Evolutionary conservation across 768 basidiomycete species (phyloP), one percentile per base, ranked within the genome.

Genomic region (Pleurotus pulmonarius): DNA sequence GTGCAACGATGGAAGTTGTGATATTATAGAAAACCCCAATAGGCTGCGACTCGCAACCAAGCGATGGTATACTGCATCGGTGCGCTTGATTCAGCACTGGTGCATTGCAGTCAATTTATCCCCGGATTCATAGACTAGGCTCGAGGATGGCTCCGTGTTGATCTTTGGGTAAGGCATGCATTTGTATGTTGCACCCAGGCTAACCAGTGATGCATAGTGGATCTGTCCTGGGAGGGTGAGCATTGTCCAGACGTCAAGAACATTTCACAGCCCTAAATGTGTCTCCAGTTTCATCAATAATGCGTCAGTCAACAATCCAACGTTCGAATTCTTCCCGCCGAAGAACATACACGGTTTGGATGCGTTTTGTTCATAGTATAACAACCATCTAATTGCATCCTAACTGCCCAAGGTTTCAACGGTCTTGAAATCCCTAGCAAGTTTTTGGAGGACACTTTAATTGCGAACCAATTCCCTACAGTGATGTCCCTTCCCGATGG

Each of bases 201-300:
- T 29, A 4, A 29, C 26, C 16, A 20, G 6, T 18, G 11, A 7
- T 11, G 15, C 3, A 11, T 22, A 55, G 41, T 11, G 59, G 62
- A 3, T 58, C 59, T 45, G 51, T 60, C 6, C 9, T 47, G 25
- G 57, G 56, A 45, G 59, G 56, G 61, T 63, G 24, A 11, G 15
- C 15, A 43, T 5, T 13, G 1, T 34, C 16, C 16, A 47, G 44
- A 3, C 18, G 25, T 46, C 18, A 18, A 3, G 24, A 7, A 13
- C 37, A 49, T 46, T 5, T 43, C 47, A 29, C 49, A 40, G 29
- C 20, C 58, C 38, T 20, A 9, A 37, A 16, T 2, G 1, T 22
- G 3, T 55, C n/a, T 65, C 56, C 6, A 83, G 83, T 3, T 88
- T 84, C 77, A 86, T 86, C 65, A 86, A 87, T 63, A 83, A 79